Base-by-base conservation (phyloP, 2,329 filamentous ascomycete species). In the Cladosporium halotolerans region DNA sequence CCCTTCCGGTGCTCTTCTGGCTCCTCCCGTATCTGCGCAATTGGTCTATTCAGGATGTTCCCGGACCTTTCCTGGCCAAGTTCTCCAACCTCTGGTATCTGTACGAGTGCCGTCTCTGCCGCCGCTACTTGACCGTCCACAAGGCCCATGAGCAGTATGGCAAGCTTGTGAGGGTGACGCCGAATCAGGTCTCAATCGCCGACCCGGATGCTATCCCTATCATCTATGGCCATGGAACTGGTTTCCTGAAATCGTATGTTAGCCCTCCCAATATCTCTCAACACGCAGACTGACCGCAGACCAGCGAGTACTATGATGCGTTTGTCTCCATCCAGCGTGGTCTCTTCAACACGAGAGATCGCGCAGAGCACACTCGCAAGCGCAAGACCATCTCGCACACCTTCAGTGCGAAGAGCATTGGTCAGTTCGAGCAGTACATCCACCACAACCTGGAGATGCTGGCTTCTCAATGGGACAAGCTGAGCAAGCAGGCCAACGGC, bases 321-420 rank as follows among this genome's bases (percentile, higher is more conserved):
- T 96, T 96, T 63, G 89, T 96, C 52, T 91, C 87, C 10, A 95
- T 95, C 64, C 81, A 80, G 47, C 82, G 88, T 10, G 89, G 89
- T 16, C 77, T 96, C 10, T 96, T 96, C 81, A 96, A 95, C 70
- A 95, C 90, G 0, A 79, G 91, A 32, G 83, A 91, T 71, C 81
- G 91, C 45, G 76, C 76, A 0, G 88, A 96, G 65, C 90, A 96
- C 69, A 85, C 85, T 0, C 83, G 90, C 58, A 96, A 96, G 79
- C 82, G 90, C 63, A 95, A 95, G 77, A 84, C 88, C 4, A 81
- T 95, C 48, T 83, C 88, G 1, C 9, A 95, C 69, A 93, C 88
- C 32, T 96, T 96, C 72, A 88, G 84, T 11, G 79, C 85, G 56
- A 95, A 92, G 72, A 88, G 82, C 9, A 79, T 96, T 51, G 78